Conservation (phyloP, 2,329 filamentous ascomycete genomes). For the Aureobasidium pullulans region DNA sequence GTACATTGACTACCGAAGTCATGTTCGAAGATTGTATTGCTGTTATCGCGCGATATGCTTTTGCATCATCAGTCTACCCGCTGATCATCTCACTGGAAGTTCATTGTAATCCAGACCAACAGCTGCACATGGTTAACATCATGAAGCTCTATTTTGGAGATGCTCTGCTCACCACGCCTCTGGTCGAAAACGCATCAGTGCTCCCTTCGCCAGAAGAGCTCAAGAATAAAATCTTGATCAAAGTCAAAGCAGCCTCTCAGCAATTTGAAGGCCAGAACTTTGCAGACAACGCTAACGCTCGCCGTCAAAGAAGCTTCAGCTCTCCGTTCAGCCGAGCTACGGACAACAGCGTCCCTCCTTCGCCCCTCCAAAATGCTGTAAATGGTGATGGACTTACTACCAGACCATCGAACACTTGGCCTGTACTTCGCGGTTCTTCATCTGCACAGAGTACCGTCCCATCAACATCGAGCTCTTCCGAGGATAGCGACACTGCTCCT, state of each 20-base stretch:
- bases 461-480: conserved; percentile 55
- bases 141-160: conserved; percentile 79
- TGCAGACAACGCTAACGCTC: conserved; percentile 25
- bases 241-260: conserved; percentile 76
- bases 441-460: conserved; percentile 49
- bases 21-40: conserved; percentile 87
- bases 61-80: conserved; percentile 77
- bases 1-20: conserved; percentile 80
- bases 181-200: conserved; percentile 59
- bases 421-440: conserved; percentile 47
- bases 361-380: conserved; percentile 17
- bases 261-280: conserved; percentile 14
- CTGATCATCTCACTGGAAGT: conserved; percentile 94
- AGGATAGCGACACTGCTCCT: conserved; percentile 65
- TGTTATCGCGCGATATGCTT: conserved; percentile 91
- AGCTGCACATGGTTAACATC: conserved; percentile 79
- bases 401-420: conserved; percentile 34
- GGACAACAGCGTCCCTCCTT: conserved; percentile 41
- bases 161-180: conserved; percentile 67
- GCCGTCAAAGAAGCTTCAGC: conserved; percentile 60
- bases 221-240: conserved; percentile 77
- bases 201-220: conserved; percentile 83
- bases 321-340: conserved; percentile 64
- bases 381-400: neutral
- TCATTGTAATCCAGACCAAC: conserved; percentile 78